These are phyloP conservation scores for Dothideomycetidae sp. DNA, from an alignment of 2,329 filamentous ascomycete genomes.

Conservation along the genomic window DNA sequence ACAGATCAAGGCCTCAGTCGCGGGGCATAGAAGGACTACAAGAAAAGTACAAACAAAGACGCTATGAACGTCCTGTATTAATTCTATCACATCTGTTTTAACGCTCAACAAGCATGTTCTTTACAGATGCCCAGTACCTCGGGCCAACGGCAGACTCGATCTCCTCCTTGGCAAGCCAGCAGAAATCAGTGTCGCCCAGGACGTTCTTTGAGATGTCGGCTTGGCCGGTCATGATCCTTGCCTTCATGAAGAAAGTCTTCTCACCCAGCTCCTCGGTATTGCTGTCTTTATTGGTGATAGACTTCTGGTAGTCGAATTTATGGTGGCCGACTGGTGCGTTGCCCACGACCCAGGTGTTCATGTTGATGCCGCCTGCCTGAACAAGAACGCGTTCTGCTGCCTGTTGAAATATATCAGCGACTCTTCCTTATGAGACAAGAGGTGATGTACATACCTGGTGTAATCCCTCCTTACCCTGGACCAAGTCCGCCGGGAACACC, in stretches of 20 bases:
- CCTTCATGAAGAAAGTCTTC: conserved; percentile 94
- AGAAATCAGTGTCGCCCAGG: conserved; percentile 65
- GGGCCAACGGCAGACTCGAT: conserved; percentile 50
- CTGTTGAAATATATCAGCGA: conserved; percentile 34
- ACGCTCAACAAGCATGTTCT: conserved; percentile 71
- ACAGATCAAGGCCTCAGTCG: no score
- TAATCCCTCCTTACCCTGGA: conserved; percentile 60
- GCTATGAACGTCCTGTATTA: neutral
- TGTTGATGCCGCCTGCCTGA: conserved; percentile 71
- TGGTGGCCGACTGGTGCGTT: conserved; percentile 77
- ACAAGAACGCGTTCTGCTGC: conserved; percentile 66
- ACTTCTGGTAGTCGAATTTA: conserved; percentile 40
- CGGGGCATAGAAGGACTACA: no score
- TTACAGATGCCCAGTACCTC: conserved; percentile 60
- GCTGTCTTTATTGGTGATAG: conserved; percentile 18
- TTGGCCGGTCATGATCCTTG: conserved; percentile 93
- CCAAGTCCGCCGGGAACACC: conserved; percentile 63
- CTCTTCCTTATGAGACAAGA: neutral
- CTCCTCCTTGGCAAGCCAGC: conserved; percentile 88
- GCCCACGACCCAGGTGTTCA: conserved; percentile 97
- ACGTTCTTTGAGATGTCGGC: conserved; percentile 60
- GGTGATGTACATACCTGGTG: conserved; percentile 53
- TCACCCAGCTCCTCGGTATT: conserved; percentile 42
- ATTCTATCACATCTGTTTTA: conserved; percentile 24
- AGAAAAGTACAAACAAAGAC: no score